Evolutionary conservation across 768 basidiomycete species (phyloP), one percentile per base, ranked within the genome.

Genomic region (Dentipellis sp.): DNA sequence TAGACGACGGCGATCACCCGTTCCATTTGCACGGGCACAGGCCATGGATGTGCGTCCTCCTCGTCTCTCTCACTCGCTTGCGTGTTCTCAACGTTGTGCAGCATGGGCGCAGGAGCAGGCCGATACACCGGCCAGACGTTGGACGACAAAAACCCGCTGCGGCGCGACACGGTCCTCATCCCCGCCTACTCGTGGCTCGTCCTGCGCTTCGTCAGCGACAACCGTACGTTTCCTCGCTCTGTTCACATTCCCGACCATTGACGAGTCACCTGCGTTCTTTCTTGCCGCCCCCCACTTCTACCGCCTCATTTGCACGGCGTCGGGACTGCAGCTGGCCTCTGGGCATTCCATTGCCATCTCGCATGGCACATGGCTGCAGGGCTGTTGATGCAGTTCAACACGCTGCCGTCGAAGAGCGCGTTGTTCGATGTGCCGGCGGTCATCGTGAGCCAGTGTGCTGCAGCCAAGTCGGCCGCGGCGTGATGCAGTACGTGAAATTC

Each of bases 301-400:
- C 29, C 6, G 29, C 29, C 29, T 29, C n/a, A n/a, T n/a, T n/a
- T 42, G 14, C 40, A 14, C 4, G 14, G 40, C 40, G 14, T 42
- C 40, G 14, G 17, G 29, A 6, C 29, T 49, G 0, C 40, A 58
- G 55, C 58, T 29, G 58, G 60, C 19, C 6, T 56, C 19, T 61
- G 55, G 58, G 58, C 60, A 21, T 61, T 58, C 50, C 60, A 61
- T 42, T 59, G 58, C 19, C 60, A 61, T 21, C 16, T 61, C 6
- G 42, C 48, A 39, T 59, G 55, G 58, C 58, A 60, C 12, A 58
- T 60, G 59, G 54, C 54, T 0, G 58, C 60, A 0, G 60, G 60
- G 19, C 17, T 58, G 49, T 23, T 59, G 14, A 52, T 59, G 52
- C 58, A 59, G 50, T 42, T 59, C 23, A 59, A 16, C n/a, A 55